These are phyloP conservation scores for Penicillium aurantiogriseum DNA, from an alignment of 2,329 filamentous ascomycete genomes.

Conservation along the genomic window DNA sequence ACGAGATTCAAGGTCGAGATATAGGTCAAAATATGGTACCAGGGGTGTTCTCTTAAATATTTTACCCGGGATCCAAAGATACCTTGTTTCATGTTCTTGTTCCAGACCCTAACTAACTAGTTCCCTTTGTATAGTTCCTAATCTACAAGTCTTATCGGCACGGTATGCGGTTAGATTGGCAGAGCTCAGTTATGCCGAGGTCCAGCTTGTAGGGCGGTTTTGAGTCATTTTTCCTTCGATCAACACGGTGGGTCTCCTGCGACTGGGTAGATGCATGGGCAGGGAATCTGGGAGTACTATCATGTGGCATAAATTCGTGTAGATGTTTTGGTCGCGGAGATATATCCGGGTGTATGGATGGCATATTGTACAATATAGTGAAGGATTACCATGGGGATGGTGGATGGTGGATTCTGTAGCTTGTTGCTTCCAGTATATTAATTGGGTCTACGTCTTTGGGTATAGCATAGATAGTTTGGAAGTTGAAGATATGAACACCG, in stretches of 20 bases:
- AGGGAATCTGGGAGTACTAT: not conserved
- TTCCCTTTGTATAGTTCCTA: not conserved
- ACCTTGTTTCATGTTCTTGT: not conserved
- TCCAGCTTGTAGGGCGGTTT: constrained; percentile 18
- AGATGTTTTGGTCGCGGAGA: not conserved
- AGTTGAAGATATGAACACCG: not conserved
- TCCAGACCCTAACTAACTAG: not conserved
- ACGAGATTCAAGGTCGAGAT: not conserved
- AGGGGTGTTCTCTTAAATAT: not conserved
- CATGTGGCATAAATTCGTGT: constrained; percentile 18
- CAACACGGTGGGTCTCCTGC: constrained; percentile 4
- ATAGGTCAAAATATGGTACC: no score
- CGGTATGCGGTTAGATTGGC: constrained; percentile 7
- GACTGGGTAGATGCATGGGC: constrained; percentile 6
- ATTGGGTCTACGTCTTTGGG: not conserved
- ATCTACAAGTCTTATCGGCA: constrained; percentile 5
- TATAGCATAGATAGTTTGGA: not conserved
- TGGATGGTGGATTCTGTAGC: not conserved
- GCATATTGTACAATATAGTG: not conserved
- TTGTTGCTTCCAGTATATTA: not conserved
- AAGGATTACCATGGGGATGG: not conserved
- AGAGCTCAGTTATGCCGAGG: constrained; percentile 23
- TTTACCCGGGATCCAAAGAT: not conserved
- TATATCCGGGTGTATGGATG: not conserved
- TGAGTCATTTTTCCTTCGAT: constrained; percentile 17